Base-by-base conservation (phyloP, 2,329 filamentous ascomycete species). In the Hansfordia pulvinata region DNA sequence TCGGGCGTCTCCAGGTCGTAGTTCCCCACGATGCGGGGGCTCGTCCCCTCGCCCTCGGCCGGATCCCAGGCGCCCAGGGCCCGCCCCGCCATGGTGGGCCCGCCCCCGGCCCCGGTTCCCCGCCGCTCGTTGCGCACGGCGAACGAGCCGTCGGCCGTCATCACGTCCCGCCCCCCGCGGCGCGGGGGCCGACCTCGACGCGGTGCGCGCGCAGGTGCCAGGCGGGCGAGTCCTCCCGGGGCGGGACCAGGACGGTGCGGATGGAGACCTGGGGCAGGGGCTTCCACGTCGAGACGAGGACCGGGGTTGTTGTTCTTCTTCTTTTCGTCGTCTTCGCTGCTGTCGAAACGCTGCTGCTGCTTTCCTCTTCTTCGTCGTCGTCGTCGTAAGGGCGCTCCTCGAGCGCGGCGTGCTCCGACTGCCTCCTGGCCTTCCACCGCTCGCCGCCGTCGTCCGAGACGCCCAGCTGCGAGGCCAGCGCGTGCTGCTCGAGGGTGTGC, bases 391-490 rank as follows among this genome's bases (percentile, higher is more conserved):
- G 62, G 10, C 65, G 59, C 10, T 60, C 52, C 39, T 78, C 66
- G 29, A 85, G 64, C 1, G 57, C 58, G 0, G 75, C 67, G 37
- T 78, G 69, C 23, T 73, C 59, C n/a, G 69, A 76, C 14, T 74
- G 56, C 18, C 78, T 58, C n/a, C 80, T 62, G 30, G 79, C 71
- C 49, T 83, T 81, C 81, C 81, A 88, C 35, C 74, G 70, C 49
- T 85, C 79, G 19, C 79, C 80, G 12, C 66, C 75, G 46, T 85
- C 80, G 38, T 84, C 78, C 2, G 77, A 84, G 3, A 88, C 53
- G 1, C 79, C 79, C 3, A 88, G 64, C 40, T 82, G 76, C 4
- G 74, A 81, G 30, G 82, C 79, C 2, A 82, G 67, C 0, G 79
- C 76, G 43, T 76, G 81, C 42, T 84, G 79, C 46, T 84, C 78